Evolutionary conservation across 2,329 filamentous ascomycete species (phyloP), one percentile per base, ranked within the genome.

Genomic region (Plectosphaerella sp.): DNA sequence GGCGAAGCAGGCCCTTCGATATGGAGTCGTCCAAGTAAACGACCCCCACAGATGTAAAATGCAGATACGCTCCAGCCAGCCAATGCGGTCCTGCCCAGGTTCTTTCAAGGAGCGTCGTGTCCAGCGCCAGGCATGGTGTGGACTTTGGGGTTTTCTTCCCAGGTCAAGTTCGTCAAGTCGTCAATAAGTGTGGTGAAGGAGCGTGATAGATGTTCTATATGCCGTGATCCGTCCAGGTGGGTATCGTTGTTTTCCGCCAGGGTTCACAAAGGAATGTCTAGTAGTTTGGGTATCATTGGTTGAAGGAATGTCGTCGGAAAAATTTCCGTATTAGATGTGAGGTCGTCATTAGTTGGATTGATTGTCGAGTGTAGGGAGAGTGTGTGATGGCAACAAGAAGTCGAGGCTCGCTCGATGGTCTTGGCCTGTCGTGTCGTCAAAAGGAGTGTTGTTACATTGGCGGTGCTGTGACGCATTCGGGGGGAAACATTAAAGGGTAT

Each of bases 41-140:
- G 7, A 39, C 41, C 33, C 41, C 45, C 35, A 55, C 54, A 55
- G 48, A 52, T 50, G 47, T 57, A 64, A 72, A 73, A 73, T 80
- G 77, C 76, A 78, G 68, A 75, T 73, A 73, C 71, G 72, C 70
- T 72, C 72, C 67, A 66, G 71, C 62, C 64, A 43, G 53, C 53
- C 53, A 53, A 53, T 49, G 48, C 51, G 49, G 45, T 54, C 54
- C 52, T 33, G 28, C 28, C 28, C 28, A 33, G 28, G 28, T 33
- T 33, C 28, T 33, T 33, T 33, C 28, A 33, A 33, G 28, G 28
- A 33, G 28, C 28, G 28, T 58, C 55, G 56, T 58, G 56, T 54
- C 57, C 49, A 50, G 18, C 18, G 15, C 35, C 22, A 14, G 37
- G 9, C 20, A 46, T 16, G 51, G 37, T 8, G 45, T 28, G 10